Base-by-base conservation (phyloP, 2,329 filamentous ascomycete genomes). In the Talaromyces sp. region DNA sequence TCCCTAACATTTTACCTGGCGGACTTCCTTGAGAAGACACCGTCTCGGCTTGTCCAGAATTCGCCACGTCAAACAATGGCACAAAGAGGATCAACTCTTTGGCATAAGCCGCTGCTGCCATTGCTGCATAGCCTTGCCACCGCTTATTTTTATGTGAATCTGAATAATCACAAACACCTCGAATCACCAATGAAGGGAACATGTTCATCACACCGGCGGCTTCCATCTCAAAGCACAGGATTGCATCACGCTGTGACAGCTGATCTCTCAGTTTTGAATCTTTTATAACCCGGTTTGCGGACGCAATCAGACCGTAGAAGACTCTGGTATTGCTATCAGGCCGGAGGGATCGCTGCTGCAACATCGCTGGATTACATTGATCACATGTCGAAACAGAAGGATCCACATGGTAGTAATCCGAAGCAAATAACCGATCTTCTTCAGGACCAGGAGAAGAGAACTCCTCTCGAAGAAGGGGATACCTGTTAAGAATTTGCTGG, bases 101-200 rank as follows among this genome's bases (percentile, higher is more conserved):
- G 3, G 49, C 15, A 31, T 53, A 53, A n/a, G 49, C 13, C 2
- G 49, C 49, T 5, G 49, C 49, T 7, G 49, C 49, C 49, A 53
- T 53, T n/a, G 49, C 25, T 53, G 47, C 47, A 29, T 27, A 53
- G 49, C 25, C 25, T 53, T 53, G 76, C 77, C 76, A 80, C 2
- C 34, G 22, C 19, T 80, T 75, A 29, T 75, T 75, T 66, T 79
- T 79, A 56, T 80, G 77, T 0, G 71, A 74, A 61, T 81, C 79
- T 0, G 75, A 71, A 61, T 81, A 81, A 58, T 80, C 76, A 40
- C 76, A 81, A 0, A 81, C 76, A 0, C 77, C 78, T 8, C 79
- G 78, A 36, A 82, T 74, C 0, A 81, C 71, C 4, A 82, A 63
- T 0, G 76, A 79, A 0, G 79, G 78, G 0, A 80, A 62, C 0